These are phyloP conservation scores for Dactylorhiza incarnata DNA, from an alignment of 106 monocot species.

Conservation along the genomic window DNA sequence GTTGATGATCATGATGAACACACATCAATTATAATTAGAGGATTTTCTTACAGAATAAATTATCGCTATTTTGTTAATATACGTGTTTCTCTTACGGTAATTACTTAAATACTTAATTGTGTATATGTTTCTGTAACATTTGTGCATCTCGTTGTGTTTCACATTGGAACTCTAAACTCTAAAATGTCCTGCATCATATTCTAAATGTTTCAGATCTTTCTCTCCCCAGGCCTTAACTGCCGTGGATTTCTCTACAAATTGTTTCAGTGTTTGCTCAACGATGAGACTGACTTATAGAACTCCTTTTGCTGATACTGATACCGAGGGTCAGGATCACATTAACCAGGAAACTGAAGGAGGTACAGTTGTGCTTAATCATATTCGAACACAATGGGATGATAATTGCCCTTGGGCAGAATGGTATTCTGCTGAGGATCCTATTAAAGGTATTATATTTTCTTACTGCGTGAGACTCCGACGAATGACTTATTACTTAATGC, in stretches of 20 bases:
- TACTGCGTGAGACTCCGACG: neutral
- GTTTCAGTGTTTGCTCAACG: slow-evolving; percentile 53
- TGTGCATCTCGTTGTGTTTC: too few species aligned
- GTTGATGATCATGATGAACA: too few species aligned
- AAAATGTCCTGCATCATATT: neutral
- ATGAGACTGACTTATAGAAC: slow-evolving; percentile 93
- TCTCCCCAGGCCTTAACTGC: slow-evolving; percentile 54
- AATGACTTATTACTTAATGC: neutral
- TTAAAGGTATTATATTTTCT: slow-evolving; percentile 47
- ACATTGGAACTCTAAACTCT: too few species aligned
- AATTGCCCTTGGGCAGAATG: slow-evolving; percentile 96
- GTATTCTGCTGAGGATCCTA: slow-evolving; percentile 98
- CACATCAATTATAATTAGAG: too few species aligned
- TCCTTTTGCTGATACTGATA: slow-evolving; percentile 59
- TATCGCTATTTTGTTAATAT: too few species aligned
- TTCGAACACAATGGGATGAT: slow-evolving; percentile 83
- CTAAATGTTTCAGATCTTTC: slow-evolving; percentile 7
- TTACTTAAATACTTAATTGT: too few species aligned
- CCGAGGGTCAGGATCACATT: slow-evolving; percentile 21
- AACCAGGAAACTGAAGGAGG: slow-evolving; percentile 29
- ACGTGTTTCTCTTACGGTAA: too few species aligned
- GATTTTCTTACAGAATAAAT: too few species aligned
- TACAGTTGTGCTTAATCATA: slow-evolving; percentile 13
- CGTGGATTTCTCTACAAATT: slow-evolving; percentile 60
- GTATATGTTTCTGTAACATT: too few species aligned